Conservation (phyloP, 2,329 filamentous ascomycete genomes). For the Cladophialophora psammophila region DNA sequence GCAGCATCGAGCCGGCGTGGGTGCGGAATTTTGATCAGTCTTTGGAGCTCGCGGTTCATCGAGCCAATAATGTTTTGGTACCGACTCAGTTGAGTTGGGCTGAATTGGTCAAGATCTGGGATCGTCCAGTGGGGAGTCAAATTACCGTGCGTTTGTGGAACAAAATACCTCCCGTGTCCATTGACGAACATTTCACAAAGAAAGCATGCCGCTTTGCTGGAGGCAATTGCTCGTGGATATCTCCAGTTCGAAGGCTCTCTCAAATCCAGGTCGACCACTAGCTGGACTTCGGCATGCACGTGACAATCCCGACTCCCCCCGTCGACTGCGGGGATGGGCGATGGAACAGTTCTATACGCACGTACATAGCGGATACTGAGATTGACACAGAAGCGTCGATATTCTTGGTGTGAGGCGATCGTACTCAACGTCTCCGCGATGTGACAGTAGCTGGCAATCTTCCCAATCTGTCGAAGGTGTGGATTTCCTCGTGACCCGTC, state of each 20-base stretch:
- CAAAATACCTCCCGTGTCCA: neutral
- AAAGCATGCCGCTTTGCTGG: constrained; percentile 8
- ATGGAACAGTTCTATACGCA: neutral
- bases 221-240: neutral
- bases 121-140: constrained; percentile 4
- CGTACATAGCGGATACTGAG: neutral
- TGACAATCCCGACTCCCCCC: neutral
- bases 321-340: constrained; percentile 8
- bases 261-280: neutral
- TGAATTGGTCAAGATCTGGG: constrained; percentile 6
- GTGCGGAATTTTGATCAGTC: neutral
- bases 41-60: constrained; percentile 4
- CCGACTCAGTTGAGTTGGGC: neutral
- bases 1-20: constrained; percentile 8
- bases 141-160: neutral
- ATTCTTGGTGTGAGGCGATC: neutral
- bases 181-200: neutral
- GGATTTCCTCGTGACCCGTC: neutral
- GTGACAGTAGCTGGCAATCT: constrained; percentile 1
- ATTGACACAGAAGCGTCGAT: constrained; percentile 3
- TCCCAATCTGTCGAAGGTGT: constrained; percentile 1
- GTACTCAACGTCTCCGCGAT: neutral
- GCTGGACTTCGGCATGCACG: constrained; percentile 4
- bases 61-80: constrained; percentile 4
- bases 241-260: neutral